Conservation (phyloP, 1,284 basidiomycete species). For the Ceraceosorus bombacis region DNA sequence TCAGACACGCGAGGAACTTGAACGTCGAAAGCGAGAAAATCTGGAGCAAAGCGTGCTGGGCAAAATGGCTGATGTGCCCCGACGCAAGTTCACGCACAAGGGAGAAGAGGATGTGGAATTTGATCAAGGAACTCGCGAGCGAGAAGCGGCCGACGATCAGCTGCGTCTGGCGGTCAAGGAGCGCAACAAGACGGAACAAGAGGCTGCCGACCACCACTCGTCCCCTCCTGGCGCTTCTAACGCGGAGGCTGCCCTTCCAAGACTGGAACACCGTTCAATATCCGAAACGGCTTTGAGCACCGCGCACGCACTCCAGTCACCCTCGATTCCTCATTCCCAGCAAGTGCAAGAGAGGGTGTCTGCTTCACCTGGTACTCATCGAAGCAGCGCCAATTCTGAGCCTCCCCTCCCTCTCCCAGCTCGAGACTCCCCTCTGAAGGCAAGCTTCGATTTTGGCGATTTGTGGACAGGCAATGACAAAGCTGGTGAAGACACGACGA, state of each 20-base stretch:
- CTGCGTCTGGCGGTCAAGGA: not conserved
- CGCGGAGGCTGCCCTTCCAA: not conserved
- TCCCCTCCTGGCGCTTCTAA: not conserved
- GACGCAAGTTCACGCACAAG: slow-evolving; percentile 48
- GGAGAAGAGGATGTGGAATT: slow-evolving; percentile 46
- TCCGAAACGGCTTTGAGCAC: not conserved
- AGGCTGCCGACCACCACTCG: not conserved
- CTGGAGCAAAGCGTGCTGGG: slow-evolving; percentile 36
- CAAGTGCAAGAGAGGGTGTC: not conserved
- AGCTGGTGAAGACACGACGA: not conserved
- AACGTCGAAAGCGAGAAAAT: slow-evolving; percentile 38
- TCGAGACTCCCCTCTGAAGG: too few relatives aligned
- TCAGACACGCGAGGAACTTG: slow-evolving; percentile 33
- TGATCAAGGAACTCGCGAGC: slow-evolving; percentile 14
- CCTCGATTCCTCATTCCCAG: not conserved
- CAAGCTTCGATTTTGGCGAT: slow-evolving; percentile 1
- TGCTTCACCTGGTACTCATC: too few relatives aligned
- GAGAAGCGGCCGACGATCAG: not conserved
- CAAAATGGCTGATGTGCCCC: slow-evolving; percentile 24
- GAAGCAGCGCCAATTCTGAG: too few relatives aligned
- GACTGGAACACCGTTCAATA: not conserved
- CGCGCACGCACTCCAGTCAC: too few relatives aligned
- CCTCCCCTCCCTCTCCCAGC: too few relatives aligned
- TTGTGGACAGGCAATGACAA: slow-evolving; percentile 4
- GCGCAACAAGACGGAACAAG: slow-evolving; percentile 4